Evolutionary conservation across 2,329 filamentous ascomycete genomes (phyloP).

Genomic region (Epicoccum sorghinum): DNA sequence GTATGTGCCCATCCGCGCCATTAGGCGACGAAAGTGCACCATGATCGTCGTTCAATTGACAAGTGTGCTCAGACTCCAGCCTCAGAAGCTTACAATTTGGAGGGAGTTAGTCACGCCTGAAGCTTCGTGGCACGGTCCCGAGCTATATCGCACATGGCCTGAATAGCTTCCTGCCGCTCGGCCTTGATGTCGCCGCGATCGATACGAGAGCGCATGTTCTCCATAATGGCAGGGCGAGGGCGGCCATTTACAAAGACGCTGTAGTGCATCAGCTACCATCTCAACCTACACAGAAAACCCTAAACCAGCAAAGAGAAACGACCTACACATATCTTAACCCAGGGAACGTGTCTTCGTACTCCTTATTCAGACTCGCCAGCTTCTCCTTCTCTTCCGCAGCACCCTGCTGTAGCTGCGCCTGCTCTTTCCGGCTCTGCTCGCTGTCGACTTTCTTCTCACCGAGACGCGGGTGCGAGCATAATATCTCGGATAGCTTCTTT

Average conservation of each 20-base stretch:
- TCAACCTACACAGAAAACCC: not conserved
- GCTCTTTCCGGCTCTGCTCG: conserved; percentile 79
- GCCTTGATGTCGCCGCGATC: conserved; percentile 66
- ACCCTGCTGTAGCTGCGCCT: conserved; percentile 70
- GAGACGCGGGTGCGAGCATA: conserved; percentile 82
- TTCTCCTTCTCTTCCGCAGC: conserved; percentile 59
- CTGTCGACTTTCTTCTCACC: conserved; percentile 84
- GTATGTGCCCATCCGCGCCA: too few species aligned
- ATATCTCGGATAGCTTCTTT: conserved; percentile 69
- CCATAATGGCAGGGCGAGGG: conserved; percentile 74
- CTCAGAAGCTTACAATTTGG: conserved; percentile 1
- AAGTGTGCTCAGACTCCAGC: too few species aligned
- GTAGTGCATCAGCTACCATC: not conserved
- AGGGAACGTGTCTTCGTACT: conserved; percentile 82
- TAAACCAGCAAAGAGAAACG: not conserved
- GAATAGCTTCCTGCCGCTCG: conserved; percentile 76
- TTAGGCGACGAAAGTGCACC: too few species aligned
- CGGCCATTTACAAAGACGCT: conserved; percentile 88
- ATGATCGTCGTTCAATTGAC: too few species aligned
- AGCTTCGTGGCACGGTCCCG: conserved; percentile 74
- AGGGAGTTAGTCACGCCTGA: conserved; percentile 11
- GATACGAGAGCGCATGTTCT: conserved; percentile 79
- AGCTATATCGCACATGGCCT: conserved; percentile 94
- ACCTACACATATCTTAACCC: conserved; percentile 78
- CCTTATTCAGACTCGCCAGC: conserved; percentile 69